A percentile compares a stretch with the other conserved stretches of the same genome.
Conservation (phyloP, 805 yeast genomes). For the Yamadazyma nakazawae region DNA sequence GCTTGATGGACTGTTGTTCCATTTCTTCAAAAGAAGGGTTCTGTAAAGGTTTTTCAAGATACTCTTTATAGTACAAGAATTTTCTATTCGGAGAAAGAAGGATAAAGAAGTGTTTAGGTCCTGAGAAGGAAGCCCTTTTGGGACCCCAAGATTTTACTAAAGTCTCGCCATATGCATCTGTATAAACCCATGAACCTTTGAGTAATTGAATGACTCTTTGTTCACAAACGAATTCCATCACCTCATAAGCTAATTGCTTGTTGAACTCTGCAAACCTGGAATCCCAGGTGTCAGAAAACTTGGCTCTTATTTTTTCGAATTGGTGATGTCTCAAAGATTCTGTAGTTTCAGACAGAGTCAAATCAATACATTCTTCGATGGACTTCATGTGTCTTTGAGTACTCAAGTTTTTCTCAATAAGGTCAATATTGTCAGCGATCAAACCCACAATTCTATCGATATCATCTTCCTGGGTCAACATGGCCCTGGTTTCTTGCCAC, state of each 20-base stretch:
- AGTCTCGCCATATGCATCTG: conserved; percentile 49
- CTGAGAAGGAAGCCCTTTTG: conserved; percentile 2
- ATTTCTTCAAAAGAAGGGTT: conserved; percentile 58
- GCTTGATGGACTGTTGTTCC: conserved; percentile 50
- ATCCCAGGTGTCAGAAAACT: conserved; percentile 43
- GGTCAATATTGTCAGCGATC: conserved; percentile 30
- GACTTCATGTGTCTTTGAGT: conserved; percentile 15
- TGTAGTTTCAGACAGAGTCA: conserved; percentile 41
- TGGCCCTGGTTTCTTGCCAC: conserved; percentile 64
- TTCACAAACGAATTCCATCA: conserved; percentile 66
- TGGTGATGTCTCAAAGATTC: conserved; percentile 55
- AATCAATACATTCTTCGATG: conserved; percentile 45
- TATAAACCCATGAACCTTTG: conserved; percentile 78
- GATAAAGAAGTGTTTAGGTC: conserved; percentile 47
- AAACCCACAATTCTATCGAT: conserved; percentile 48
- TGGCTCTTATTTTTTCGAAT: conserved; percentile 37
- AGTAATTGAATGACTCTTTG: conserved; percentile 70
- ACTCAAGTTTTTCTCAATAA: conserved; percentile 22
- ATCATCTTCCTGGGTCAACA: conserved; percentile 42
- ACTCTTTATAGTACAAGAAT: conserved; percentile 59
- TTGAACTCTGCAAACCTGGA: conserved; percentile 47
- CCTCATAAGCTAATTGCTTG: conserved; percentile 50
- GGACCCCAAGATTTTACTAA: conserved; percentile 14
- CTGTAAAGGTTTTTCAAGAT: conserved; percentile 40
- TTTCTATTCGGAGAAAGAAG: conserved; percentile 66